phyloP scores from a whole-genome alignment of 1,284 basidiomycete species.

The Taiwanofungus camphoratus region DNA sequence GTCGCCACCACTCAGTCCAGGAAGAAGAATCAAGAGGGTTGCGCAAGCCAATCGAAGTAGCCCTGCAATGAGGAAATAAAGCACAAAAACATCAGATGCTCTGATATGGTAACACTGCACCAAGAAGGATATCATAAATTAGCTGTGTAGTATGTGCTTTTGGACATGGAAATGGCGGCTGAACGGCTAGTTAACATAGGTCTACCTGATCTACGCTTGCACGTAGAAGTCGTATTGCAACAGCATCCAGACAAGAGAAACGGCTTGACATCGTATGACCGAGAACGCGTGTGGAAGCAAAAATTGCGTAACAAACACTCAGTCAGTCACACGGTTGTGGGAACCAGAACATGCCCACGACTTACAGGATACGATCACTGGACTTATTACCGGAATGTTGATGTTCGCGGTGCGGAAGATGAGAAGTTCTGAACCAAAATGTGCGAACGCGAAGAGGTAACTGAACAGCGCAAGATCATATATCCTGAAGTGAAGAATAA shows the following conservation, averaged over 20 bases:
- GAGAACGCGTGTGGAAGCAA: slow-evolving; percentile 1
- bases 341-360: slow-evolving; percentile 14
- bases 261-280: slow-evolving; percentile 35
- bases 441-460: slow-evolving; percentile 85
- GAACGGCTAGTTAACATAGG: no score
- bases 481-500: slow-evolving; percentile 42
- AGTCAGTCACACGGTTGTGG: not conserved
- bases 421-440: slow-evolving; percentile 84
- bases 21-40: no score
- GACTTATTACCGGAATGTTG: slow-evolving; percentile 61
- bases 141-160: no score
- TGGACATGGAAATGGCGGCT: no score
- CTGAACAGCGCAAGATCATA: slow-evolving; percentile 87
- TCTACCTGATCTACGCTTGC: slow-evolving; percentile 25
- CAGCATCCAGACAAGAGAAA: slow-evolving; percentile 79
- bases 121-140: no score
- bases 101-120: no score
- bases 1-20: no score
- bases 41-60: no score
- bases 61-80: no score
- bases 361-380: slow-evolving; percentile 87
- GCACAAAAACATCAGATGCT: no score
- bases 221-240: slow-evolving; percentile 70
- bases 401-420: slow-evolving; percentile 78
- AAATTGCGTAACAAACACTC: slow-evolving; percentile 1